Base-by-base conservation (phyloP, 116 monocot genomes). In the Phalaenopsis hybrid region DNA sequence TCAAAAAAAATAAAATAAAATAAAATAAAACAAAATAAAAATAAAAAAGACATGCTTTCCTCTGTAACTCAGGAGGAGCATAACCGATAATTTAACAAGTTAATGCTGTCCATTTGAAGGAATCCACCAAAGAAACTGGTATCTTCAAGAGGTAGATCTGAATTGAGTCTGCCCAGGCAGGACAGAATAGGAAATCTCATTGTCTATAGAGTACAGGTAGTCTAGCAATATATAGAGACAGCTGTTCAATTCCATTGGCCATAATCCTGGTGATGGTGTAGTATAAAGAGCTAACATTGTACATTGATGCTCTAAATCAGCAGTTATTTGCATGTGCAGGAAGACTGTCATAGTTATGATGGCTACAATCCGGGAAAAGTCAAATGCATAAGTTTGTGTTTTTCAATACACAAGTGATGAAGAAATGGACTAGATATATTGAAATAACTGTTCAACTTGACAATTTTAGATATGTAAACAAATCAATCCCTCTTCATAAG, bases 101-200 rank as follows among this genome's bases (percentile, higher is more conserved):
- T 72, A 72, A 37, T 17, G 70, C 70, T 65, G 50, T 70, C 70
- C 70, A 81, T 72, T 50, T 51, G 45, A 80, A 67, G 44, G 80
- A 80, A 16, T 68, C 80, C n/a, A 67, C 20, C 44, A 80, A 80
- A 65, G 80, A 80, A 44, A 80, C 1, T 65, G 80, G 80, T 12
- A 80, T 46, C 80, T 80, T 80, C 44, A 80, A 34, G n/a, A 80
- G 17, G 33, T 7, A 44, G 67, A 57, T 34, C 6, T 65, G 80
- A 65, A 80, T 80, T 65, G 80, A 12, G n/a, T 80, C 65, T 20
- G 80, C 80, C 80, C 80, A 80, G 65, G 80, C 80, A n/a, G 80
- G 80, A 80, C 67, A 80, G 65, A 80, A 80, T 11, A 34, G 61
- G 3, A 44, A 44, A 37, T 80, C 80, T 65, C 80, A 67, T 67